Base-by-base conservation (phyloP, 2,329 filamentous ascomycete species). In the Cladorrhinum sp. region DNA sequence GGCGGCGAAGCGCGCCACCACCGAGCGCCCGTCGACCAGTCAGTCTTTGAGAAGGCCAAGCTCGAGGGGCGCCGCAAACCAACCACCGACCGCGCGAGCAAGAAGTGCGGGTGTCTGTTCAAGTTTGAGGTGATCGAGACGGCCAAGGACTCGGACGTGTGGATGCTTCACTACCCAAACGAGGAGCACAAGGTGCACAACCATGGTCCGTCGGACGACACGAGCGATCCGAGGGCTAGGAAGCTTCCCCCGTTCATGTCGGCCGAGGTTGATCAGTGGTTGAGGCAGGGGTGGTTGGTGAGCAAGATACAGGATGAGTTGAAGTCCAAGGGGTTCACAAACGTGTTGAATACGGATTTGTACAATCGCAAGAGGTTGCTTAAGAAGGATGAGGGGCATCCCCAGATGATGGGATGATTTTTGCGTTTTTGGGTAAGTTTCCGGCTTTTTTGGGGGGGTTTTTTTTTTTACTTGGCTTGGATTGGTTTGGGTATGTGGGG, bases 101-200 rank as follows among this genome's bases (percentile, higher is more conserved):
- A 74, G 62, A 75, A 75, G 65, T 75, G 73, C 68, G 73, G 73
- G 55, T 75, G 73, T 50, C 66, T 71, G 54, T 75, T 74, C 67
- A 72, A 73, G 65, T 75, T 75, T 55, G 73, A 75, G 66, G 69
- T 73, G 18, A 69, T 75, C 57, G 72, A 75, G 67, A 69, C 72
- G 42, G 64, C 68, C 46, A 70, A 70, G 51, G 73, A 72, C 53
- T 68, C 68, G 50, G 72, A 74, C 61, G 66, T 74, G 55, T 76
- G 73, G 69, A 68, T 72, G 59, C 70, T 75, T 49, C 73, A 75
- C 65, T 75, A 75, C 61, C 73, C 73, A n/a, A 73, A 73, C 63
- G 70, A 68, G 60, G 66, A 68, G 64, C 69, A 72, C 65, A 70
- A 66, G 64, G 65, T 64, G 55, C 73, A 75, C 66, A 75, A 75